Percentiles rank a stretch among this genome's conserved stretches.
Evolutionary conservation across 768 basidiomycete species (phyloP).

Genomic region (Strobilomyces dryophilus): DNA sequence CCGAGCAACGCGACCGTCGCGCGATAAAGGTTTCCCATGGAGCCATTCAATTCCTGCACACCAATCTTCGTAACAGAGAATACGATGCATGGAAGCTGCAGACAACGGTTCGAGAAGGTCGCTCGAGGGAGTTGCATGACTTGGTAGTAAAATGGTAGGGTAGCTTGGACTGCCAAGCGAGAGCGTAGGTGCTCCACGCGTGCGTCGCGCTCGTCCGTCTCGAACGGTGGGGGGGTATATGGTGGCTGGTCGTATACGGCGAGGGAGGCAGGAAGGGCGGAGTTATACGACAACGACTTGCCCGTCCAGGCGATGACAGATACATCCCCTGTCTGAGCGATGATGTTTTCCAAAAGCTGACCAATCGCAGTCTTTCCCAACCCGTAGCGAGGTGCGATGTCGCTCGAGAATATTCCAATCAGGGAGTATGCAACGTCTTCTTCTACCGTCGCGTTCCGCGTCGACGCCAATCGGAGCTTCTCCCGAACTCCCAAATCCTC

Average conservation of each 20-base stretch:
- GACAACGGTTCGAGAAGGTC: no score
- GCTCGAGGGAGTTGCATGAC: no score
- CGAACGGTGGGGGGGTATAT: background rate
- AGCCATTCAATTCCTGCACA: background rate
- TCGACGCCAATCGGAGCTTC: background rate
- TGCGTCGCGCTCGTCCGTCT: background rate
- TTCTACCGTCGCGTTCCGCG: no score
- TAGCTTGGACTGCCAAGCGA: no score
- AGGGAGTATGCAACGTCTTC: no score
- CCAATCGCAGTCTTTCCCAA: background rate
- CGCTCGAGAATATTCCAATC: no score
- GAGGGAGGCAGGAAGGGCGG: background rate
- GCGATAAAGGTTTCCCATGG: background rate
- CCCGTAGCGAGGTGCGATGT: background rate
- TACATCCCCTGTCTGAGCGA: background rate
- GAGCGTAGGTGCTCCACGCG: background rate
- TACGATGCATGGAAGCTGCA: background rate
- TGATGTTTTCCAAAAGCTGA: background rate
- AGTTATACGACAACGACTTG: no score
- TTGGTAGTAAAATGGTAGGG: no score
- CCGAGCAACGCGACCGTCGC: background rate
- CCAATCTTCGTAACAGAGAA: background rate
- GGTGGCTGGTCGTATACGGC: background rate
- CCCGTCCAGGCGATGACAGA: no score
- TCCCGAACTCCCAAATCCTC: background rate